Evolutionary conservation across 371 early-diverging fungal genomes (phyloP).

Genomic region (Actinomucor elegans): DNA sequence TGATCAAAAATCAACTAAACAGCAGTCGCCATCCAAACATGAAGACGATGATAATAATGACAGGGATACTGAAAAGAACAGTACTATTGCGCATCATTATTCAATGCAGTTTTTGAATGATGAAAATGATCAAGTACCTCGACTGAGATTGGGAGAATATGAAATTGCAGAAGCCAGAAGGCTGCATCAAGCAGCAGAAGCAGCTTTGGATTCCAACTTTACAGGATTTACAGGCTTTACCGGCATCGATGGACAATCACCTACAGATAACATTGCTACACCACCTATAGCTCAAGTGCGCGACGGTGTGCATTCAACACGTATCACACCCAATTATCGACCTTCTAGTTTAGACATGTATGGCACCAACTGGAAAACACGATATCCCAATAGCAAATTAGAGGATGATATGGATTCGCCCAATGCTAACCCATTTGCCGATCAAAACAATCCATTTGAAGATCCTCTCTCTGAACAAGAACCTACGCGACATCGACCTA

Average conservation of each 20-base stretch:
- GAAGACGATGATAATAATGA: slow-evolving; percentile 13
- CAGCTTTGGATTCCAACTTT: slow-evolving; percentile 46
- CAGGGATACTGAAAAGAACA: no score
- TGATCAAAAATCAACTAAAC: slow-evolving; percentile 8
- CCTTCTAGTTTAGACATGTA: background rate
- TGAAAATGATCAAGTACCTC: slow-evolving; percentile 17
- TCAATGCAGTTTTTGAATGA: background rate
- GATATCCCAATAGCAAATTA: background rate
- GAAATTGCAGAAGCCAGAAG: slow-evolving; percentile 35
- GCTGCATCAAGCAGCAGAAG: slow-evolving; percentile 39
- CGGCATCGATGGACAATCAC: slow-evolving; percentile 3
- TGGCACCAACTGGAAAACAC: background rate
- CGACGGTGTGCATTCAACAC: slow-evolving; percentile 25
- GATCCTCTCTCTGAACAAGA: slow-evolving; percentile 11
- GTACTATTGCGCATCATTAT: no score
- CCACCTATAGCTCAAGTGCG: slow-evolving; percentile 35
- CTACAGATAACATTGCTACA: background rate
- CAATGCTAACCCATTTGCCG: slow-evolving; percentile 17
- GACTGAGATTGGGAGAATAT: slow-evolving; percentile 39
- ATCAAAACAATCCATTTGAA: slow-evolving; percentile 41
- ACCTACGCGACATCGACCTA: slow-evolving; percentile 21
- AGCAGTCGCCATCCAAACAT: background rate
- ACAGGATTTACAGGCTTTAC: slow-evolving; percentile 39
- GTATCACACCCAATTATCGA: slow-evolving; percentile 4
- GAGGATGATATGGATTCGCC: background rate